Base-by-base conservation (phyloP, 2,329 filamentous ascomycete genomes). In the Penicillium sp. region DNA sequence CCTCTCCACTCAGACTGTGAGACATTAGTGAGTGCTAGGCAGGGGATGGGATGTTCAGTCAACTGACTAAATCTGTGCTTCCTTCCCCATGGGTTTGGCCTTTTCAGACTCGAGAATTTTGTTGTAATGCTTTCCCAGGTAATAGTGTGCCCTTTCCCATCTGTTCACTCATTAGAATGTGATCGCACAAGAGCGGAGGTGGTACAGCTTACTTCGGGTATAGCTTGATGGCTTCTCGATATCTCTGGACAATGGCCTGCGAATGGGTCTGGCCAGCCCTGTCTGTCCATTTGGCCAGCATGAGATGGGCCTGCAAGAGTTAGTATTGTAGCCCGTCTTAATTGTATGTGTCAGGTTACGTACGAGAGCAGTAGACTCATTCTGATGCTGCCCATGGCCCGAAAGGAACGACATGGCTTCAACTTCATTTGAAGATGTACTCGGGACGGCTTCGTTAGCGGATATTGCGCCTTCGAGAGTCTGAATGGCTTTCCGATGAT, bases 101-200 rank as follows among this genome's bases (percentile, higher is more conserved):
- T 89, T 91, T 67, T 97, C 90, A 0, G 89, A 88, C 62, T 97
- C 92, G 3, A 96, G 76, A 3, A 97, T 80, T 69, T 96, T 99
- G 68, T 95, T 95, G 78, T 99, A 99, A 70, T 97, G 90, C 39
- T 92, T 89, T 4, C 93, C 93, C 9, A 99, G 80, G 67, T 96
- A 95, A 68, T 97, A 99, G 66, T 97, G 92, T 0, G 89, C 91
- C 70, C 96, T 97, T 66, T 99, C 93, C 91, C 92, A 99, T 43
- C 82, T 82, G 44, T 30, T 31, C 35, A 5, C 34, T 25, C n/a
- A 31, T 46, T 47, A 38, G 49, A 29, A 14, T 35, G 8, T 14
- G 14, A 25, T 30, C 19, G 11, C 19, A 7, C 11, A 25, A 33
- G 10, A 29, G 28, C 8, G 6, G 25, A 13, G 4, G 19, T 12